Evolutionary conservation across 2,329 filamentous ascomycete species (phyloP), one percentile per base, ranked within the genome.

Genomic region (Neopestalotiopsis clavispora): DNA sequence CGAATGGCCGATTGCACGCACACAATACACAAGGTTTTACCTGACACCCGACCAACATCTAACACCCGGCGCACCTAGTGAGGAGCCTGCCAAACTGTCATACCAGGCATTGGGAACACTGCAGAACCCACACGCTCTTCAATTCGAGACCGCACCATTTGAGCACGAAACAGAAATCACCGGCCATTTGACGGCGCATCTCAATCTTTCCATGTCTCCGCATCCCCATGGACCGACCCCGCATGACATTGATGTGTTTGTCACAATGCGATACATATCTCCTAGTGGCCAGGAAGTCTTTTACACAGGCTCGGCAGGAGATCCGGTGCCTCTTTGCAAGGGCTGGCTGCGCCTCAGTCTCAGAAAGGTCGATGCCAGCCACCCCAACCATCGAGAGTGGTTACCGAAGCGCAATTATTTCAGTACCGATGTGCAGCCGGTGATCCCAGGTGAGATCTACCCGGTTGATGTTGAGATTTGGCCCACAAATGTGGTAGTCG

Each of bases 1-100:
- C 4, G 88, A 88, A 65, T 94, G 91, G 91, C 91, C 91, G 0
- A 88, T 93, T 63, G 84, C 89, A 1, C 80, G 89, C 32, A 93
- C 91, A 1, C 75, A 85, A 68, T 93, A 92, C 75, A 90, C 85
- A 0, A 86, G 84, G 9, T 92, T 84, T 77, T 88, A 87, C 74
- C 84, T 93, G 14, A 87, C 85, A 23, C 23, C 23, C 0, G 80
- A 85, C 2, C 79, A 76, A 2, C 75, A 74, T 4, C 70, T 73
- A n/a, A 74, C 77, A 42, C 79, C 80, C 0, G 69, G 69, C 4
- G 71, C 17, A 70, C 74, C 20, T 69, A 72, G 40, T 23, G 23
- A 23, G 23, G 64, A 63, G 67, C 20, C 23, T 23, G 74, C 76
- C 32, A 86, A 86, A 72, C 73, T 91, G 2, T 84, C 84, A 0